A percentile compares a stretch with the other conserved stretches of the same genome.
Evolutionary conservation across 2,329 filamentous ascomycete genomes (phyloP).

Genomic region (Rutstroemia sydowiana): DNA sequence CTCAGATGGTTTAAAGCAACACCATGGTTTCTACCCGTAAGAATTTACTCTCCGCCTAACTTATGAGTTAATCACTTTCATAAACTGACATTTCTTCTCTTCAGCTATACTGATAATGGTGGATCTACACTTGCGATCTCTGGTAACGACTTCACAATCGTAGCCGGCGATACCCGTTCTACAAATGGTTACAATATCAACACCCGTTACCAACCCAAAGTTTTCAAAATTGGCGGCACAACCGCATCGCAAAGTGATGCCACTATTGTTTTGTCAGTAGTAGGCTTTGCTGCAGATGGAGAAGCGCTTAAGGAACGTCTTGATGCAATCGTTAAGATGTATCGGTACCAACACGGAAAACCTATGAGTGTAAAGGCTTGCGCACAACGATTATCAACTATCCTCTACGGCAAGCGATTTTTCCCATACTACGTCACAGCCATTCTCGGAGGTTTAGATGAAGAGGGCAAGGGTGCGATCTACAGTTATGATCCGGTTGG

Average conservation of each 20-base stretch:
- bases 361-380: constrained; percentile 91
- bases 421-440: constrained; percentile 98
- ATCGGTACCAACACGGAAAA: constrained; percentile 96
- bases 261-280: constrained; percentile 83
- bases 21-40: constrained; percentile 82
- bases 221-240: constrained; percentile 93
- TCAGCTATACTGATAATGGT: constrained; percentile 93
- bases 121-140: constrained; percentile 93
- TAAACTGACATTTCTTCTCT: constrained; percentile 8
- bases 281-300: constrained; percentile 92
- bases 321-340: constrained; percentile 96
- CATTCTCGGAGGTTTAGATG: constrained; percentile 88
- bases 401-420: constrained; percentile 95
- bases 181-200: constrained; percentile 99
- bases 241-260: constrained; percentile 78
- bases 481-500: constrained; percentile 98
- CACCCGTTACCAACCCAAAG: constrained; percentile 88
- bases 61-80: neutral
- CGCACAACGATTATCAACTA: constrained; percentile 88
- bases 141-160: constrained; percentile 88
- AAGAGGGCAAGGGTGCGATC: constrained; percentile 86
- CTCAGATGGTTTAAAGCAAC: constrained; percentile 55
- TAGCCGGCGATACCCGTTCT: constrained; percentile 93
- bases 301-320: constrained; percentile 89
- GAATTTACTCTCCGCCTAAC: constrained; percentile 28